Percentiles rank a stretch among this genome's conserved stretches.
phyloP scores from a whole-genome alignment of 1,284 basidiomycete genomes.

The Fistulinella staudtii region DNA sequence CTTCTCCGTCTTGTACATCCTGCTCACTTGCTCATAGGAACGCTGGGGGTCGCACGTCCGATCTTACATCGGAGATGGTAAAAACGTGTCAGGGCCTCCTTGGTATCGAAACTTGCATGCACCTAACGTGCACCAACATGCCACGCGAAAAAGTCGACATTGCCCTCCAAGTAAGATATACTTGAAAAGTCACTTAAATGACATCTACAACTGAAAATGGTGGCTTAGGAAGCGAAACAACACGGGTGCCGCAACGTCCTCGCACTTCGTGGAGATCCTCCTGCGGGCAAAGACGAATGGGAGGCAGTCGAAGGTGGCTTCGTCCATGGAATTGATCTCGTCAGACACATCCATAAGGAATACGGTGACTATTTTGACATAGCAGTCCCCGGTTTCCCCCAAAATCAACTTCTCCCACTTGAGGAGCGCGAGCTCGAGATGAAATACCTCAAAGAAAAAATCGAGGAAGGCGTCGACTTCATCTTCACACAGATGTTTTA shows the following conservation, averaged over 20 bases:
- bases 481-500: conserved; percentile 98
- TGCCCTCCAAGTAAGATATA: conserved; percentile 68
- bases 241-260: conserved; percentile 94
- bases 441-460: conserved; percentile 81
- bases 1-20: not conserved
- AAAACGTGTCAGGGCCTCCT: conserved; percentile 92
- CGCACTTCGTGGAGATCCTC: conserved; percentile 92
- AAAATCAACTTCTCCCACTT: conserved; percentile 58
- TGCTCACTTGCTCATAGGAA: conserved; percentile 56
- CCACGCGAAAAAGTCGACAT: conserved; percentile 90
- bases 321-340: conserved; percentile 86
- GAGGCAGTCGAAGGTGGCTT: conserved; percentile 88
- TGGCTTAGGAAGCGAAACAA: conserved; percentile 77
- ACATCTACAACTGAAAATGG: conserved; percentile 12
- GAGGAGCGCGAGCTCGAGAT: conserved; percentile 84
- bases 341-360: conserved; percentile 75
- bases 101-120: conserved; percentile 96
- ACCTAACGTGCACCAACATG: conserved; percentile 99
- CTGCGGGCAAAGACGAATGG: conserved; percentile 86
- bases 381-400: conserved; percentile 89
- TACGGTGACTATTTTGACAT: conserved; percentile 94
- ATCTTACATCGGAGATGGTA: conserved; percentile 91
- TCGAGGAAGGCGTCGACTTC: conserved; percentile 84
- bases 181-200: conserved; percentile 10
- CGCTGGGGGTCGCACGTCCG: conserved; percentile 92